Evolutionary conservation across 192 early-diverging fungal genomes (phyloP).

Genomic region (Spinellus fusiger): DNA sequence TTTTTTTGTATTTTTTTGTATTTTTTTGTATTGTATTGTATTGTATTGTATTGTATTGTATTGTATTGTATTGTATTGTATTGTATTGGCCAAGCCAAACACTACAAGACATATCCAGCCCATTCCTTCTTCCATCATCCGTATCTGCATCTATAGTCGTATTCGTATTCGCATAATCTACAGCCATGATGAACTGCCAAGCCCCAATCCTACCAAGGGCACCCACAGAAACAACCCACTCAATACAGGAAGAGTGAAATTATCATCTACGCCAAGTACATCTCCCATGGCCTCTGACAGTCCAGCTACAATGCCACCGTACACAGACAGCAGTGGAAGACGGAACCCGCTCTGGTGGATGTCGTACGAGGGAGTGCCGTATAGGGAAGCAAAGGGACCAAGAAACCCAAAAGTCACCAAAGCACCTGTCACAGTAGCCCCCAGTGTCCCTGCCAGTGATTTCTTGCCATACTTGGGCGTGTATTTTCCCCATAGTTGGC

Average conservation of each 20-base stretch:
- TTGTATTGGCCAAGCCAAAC: too few species aligned
- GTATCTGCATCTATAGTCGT: neutral
- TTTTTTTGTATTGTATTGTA: too few species aligned
- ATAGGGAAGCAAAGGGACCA: neutral
- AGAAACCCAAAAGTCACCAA: conserved; percentile 31
- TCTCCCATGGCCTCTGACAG: conserved; percentile 37
- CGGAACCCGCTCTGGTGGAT: conserved; percentile 7
- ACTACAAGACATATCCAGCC: too few species aligned
- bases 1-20: too few species aligned
- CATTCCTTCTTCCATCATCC: too few species aligned
- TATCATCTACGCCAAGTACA: conserved; percentile 36
- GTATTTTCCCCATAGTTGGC: conserved; percentile 34
- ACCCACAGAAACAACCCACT: conserved; percentile 36
- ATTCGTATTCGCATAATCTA: neutral
- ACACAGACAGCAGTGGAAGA: conserved; percentile 17
- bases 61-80: too few species aligned
- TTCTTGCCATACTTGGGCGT: conserved; percentile 35
- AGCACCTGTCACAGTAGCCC: conserved; percentile 26
- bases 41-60: too few species aligned
- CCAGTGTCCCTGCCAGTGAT: conserved; percentile 38
- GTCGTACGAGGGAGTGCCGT: neutral
- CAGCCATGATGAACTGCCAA: conserved; percentile 11
- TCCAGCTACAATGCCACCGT: conserved; percentile 35
- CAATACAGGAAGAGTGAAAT: conserved; percentile 39
- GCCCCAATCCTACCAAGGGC: conserved; percentile 12